Percentiles rank a stretch among this genome's conserved stretches.
Evolutionary conservation across 208 protist genomes (phyloP).

Genomic region (Crithidia mellificae): DNA sequence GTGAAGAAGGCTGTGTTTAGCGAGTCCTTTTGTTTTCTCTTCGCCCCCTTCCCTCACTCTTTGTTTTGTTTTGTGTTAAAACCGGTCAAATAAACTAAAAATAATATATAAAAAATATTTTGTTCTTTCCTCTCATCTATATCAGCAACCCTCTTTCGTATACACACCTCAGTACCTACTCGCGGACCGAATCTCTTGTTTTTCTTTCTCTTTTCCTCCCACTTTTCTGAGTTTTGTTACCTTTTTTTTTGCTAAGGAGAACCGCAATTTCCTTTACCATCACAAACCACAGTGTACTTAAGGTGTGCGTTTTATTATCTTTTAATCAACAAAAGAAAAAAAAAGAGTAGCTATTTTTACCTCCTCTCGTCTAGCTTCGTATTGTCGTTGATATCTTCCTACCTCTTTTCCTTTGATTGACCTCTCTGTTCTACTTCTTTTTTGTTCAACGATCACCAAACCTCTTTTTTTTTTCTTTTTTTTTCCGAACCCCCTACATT

Average conservation of each 20-base stretch:
- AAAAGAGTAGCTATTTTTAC: no score
- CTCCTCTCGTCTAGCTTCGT: neutral
- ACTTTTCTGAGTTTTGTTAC: neutral
- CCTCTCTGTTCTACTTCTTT: neutral
- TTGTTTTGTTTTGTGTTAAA: no score
- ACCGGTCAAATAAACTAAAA: no score
- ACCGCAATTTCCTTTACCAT: neutral
- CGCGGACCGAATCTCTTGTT: neutral
- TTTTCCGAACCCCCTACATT: no score
- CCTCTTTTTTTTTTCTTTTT: neutral
- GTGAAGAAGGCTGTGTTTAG: no score
- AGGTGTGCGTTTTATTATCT: neutral
- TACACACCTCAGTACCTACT: neutral
- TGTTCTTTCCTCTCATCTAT: no score
- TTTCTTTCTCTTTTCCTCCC: neutral
- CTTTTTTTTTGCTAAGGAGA: neutral
- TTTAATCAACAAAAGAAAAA: no score
- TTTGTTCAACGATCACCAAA: neutral
- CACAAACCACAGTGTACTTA: neutral
- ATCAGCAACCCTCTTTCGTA: no score
- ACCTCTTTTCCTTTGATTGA: neutral
- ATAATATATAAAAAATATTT: no score
- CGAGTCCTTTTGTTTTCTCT: no score
- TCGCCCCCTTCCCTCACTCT: no score
- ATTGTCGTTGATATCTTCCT: neutral